Evolutionary conservation across 352 stramenopile species (phyloP).

Genomic region (Phytopythium ostracodes): DNA sequence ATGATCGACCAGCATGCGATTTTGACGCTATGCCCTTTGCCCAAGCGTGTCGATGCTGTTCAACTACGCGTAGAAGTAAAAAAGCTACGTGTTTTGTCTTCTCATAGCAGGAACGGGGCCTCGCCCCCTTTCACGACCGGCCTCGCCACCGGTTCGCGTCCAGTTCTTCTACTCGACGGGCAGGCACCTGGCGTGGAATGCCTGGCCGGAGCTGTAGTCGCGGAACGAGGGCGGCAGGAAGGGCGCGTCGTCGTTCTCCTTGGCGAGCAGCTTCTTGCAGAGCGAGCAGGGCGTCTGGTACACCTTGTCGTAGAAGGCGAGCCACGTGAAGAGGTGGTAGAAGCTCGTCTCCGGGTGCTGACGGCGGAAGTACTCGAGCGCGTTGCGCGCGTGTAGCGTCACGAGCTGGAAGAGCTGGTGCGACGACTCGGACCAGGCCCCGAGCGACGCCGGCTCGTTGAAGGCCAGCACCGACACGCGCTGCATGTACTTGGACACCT

Average conservation of each 20-base stretch:
- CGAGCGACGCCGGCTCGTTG: constrained; percentile 73
- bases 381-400: constrained; percentile 71
- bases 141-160: too few relatives aligned
- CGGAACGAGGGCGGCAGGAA: constrained; percentile 84
- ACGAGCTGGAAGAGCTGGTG: constrained; percentile 79
- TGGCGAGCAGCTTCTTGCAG: constrained; percentile 84
- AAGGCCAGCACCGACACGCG: constrained; percentile 75
- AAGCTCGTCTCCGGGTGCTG: constrained; percentile 85
- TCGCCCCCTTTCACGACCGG: too few relatives aligned
- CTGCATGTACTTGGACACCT: constrained; percentile 87
- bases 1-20: not conserved
- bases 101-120: not conserved
- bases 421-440: constrained; percentile 77
- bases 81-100: not conserved
- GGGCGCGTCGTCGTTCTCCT: constrained; percentile 76
- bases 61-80: not conserved
- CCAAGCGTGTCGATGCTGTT: not conserved
- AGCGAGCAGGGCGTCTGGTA: constrained; percentile 83
- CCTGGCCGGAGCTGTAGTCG: constrained; percentile 76
- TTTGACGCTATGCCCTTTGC: not conserved
- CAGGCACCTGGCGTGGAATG: constrained; percentile 83
- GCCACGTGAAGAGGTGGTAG: constrained; percentile 84
- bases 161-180: constrained; percentile 45
- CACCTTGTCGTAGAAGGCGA: constrained; percentile 86
- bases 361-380: constrained; percentile 79